phyloP scores from a whole-genome alignment of 306 rosid species.

The Calophaca sinica region DNA sequence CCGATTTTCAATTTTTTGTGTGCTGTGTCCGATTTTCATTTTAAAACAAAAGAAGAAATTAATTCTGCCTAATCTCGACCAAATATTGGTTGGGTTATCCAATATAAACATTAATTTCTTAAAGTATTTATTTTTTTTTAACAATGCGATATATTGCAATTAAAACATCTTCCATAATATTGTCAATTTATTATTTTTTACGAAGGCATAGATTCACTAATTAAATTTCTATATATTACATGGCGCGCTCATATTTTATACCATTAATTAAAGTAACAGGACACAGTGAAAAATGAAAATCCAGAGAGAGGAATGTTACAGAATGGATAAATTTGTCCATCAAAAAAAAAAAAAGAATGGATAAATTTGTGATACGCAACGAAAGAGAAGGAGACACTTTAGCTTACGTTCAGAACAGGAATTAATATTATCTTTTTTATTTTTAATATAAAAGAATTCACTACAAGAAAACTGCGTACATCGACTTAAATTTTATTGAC shows the following conservation, averaged over 20 bases:
- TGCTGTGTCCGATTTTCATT: too few species aligned
- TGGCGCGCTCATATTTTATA: background rate
- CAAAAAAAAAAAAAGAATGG: too few species aligned
- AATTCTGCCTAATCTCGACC: background rate
- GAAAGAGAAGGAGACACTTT: conserved; percentile 9
- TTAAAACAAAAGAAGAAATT: background rate
- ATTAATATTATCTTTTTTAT: conserved; percentile 20
- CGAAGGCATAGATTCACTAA: background rate
- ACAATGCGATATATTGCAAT: background rate
- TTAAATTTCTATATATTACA: background rate
- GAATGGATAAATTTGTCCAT: background rate
- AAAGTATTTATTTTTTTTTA: background rate
- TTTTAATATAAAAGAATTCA: too few species aligned
- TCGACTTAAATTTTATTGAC: too few species aligned
- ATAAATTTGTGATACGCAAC: background rate
- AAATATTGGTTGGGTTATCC: background rate
- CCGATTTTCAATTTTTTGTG: too few species aligned
- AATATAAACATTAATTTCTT: too few species aligned
- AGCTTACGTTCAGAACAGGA: conserved; percentile 37
- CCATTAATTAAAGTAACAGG: background rate
- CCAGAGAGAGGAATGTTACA: background rate
- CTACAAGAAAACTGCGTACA: too few species aligned
- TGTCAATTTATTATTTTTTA: background rate
- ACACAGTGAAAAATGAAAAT: background rate
- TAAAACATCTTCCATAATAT: background rate